These are phyloP conservation scores for Lolium multiflorum DNA, from an alignment of 176 grass and related monocot species.

Conservation along the genomic window DNA sequence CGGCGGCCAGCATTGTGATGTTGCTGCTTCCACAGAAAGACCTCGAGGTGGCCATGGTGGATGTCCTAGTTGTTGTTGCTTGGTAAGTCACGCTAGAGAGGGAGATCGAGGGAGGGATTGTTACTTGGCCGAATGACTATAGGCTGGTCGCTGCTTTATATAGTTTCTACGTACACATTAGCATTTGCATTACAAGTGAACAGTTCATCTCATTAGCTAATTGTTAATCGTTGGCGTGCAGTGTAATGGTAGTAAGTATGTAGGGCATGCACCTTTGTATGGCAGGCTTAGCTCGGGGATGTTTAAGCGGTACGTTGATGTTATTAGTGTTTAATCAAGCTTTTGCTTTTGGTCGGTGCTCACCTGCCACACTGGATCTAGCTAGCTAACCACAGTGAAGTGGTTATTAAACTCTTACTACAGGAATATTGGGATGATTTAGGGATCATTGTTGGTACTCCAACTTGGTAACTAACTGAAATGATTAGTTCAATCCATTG, in stretches of 20 bases:
- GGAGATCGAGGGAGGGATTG: background rate
- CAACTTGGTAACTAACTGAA: background rate
- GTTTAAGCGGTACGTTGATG: constrained; percentile 8
- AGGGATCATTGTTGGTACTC: background rate
- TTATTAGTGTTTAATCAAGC: constrained; percentile 19
- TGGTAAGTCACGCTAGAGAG: background rate
- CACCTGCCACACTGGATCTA: background rate
- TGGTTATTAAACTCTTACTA: background rate
- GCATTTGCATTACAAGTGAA: background rate
- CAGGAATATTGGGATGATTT: background rate
- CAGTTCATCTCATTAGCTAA: background rate
- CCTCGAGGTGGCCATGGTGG: constrained; percentile 29
- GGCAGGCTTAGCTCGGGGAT: background rate
- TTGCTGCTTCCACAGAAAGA: background rate
- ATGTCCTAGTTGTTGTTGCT: background rate
- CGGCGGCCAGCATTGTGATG: background rate
- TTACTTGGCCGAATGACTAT: background rate
- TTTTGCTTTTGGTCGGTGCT: background rate
- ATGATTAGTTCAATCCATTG: background rate
- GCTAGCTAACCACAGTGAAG: background rate
- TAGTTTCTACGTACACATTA: constrained; percentile 5
- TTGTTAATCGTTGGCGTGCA: background rate
- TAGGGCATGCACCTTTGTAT: background rate
- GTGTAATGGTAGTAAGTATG: constrained; percentile 31
- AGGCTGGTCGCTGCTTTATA: constrained; percentile 34